Conservation (phyloP, 805 yeast genomes). For the Monosporozyma servazzii region DNA sequence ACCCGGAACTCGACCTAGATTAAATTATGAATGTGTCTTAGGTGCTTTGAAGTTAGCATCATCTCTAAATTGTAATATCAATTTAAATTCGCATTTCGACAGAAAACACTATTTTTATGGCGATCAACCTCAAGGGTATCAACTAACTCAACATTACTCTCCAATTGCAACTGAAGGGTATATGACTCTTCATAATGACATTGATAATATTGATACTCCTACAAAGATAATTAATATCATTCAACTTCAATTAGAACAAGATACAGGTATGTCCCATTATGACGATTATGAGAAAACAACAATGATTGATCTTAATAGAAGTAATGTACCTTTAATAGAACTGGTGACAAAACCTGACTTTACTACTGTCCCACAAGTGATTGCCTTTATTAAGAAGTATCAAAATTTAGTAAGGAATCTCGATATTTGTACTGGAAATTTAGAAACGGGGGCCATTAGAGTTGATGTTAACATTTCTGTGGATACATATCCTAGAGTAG, state of each 20-base stretch:
- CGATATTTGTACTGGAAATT: conserved; percentile 75
- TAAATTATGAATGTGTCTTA: conserved; percentile 66
- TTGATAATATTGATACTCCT: conserved; percentile 43
- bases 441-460: conserved; percentile 91
- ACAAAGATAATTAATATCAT: conserved; percentile 49
- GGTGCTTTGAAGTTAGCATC: conserved; percentile 65
- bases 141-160: conserved; percentile 78
- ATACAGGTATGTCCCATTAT: conserved; percentile 76
- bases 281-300: conserved; percentile 29
- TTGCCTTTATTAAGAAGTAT: conserved; percentile 70
- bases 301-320: conserved; percentile 70
- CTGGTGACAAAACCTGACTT: conserved; percentile 89
- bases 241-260: conserved; percentile 91
- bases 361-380: conserved; percentile 53
- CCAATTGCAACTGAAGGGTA: conserved; percentile 71
- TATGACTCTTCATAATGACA: conserved; percentile 37
- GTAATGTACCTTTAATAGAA: conserved; percentile 81
- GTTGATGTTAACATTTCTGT: conserved; percentile 92
- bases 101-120: conserved; percentile 94
- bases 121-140: conserved; percentile 94
- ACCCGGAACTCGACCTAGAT: conserved; percentile 85
- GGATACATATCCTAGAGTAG: conserved; percentile 63
- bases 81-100: conserved; percentile 60
- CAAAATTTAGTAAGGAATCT: conserved; percentile 61
- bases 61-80: conserved; percentile 55